phyloP scores from a whole-genome alignment of 2,329 filamentous ascomycete species.

The Macrophomina tecta region DNA sequence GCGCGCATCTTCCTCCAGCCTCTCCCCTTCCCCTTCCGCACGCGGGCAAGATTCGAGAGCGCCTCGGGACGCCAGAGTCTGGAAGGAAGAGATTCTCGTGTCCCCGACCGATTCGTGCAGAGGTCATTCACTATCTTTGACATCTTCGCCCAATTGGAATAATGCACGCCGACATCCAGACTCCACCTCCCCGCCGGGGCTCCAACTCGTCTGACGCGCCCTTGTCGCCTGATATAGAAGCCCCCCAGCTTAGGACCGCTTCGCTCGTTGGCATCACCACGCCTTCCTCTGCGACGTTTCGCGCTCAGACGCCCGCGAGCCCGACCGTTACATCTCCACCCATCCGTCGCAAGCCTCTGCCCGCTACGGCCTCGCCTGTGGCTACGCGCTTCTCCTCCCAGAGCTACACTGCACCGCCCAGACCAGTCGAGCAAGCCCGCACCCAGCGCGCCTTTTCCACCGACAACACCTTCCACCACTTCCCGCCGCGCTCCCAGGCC shows the following conservation, averaged over 20 bases:
- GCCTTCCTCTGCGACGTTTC: constrained; percentile 53
- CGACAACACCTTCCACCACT: constrained; percentile 38
- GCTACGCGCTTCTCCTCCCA: constrained; percentile 50
- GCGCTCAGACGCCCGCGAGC: constrained; percentile 49
- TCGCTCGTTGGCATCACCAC: constrained; percentile 49
- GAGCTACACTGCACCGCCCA: constrained; percentile 50
- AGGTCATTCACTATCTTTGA: constrained; percentile 21
- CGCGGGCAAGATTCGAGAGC: constrained; percentile 25
- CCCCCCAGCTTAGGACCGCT: constrained; percentile 32
- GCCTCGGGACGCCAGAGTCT: constrained; percentile 26
- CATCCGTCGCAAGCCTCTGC: constrained; percentile 62
- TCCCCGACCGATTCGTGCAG: constrained; percentile 24
- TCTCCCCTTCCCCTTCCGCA: constrained; percentile 28
- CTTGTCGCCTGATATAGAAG: constrained; percentile 28
- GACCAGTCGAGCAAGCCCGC: constrained; percentile 34
- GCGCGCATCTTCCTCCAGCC: constrained; percentile 23
- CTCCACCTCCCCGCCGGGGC: constrained; percentile 26
- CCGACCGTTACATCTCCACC: constrained; percentile 46
- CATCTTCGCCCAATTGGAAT: constrained; percentile 27
- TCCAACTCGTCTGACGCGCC: constrained; percentile 27
- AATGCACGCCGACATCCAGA: constrained; percentile 23
- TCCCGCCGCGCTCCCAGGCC: constrained; percentile 36
- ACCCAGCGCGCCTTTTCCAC: constrained; percentile 38
- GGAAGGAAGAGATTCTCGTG: constrained; percentile 27
- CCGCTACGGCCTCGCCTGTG: constrained; percentile 56